Conservation (phyloP, 345 rosid species). For the Ailanthus altissimus region DNA sequence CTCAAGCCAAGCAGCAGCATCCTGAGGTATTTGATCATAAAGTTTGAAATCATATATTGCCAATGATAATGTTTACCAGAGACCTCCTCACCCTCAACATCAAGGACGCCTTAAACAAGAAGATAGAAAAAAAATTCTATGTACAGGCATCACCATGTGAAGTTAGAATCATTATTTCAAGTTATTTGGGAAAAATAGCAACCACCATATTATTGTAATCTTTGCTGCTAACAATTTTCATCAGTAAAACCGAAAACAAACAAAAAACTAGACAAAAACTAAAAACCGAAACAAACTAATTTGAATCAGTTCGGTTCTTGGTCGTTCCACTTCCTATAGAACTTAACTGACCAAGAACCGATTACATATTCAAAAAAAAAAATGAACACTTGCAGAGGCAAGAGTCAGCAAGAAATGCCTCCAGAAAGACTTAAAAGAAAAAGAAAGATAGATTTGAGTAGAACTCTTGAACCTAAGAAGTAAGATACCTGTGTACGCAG, state of each 20-base stretch:
- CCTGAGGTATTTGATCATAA: constrained; percentile 54
- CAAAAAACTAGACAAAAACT: too few species aligned
- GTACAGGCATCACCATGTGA: background rate
- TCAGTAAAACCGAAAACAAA: too few species aligned
- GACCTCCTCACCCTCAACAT: background rate
- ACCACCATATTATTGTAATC: background rate
- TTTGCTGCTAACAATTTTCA: background rate
- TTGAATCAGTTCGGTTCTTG: too few species aligned
- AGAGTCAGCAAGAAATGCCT: background rate
- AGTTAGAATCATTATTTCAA: constrained; percentile 5
- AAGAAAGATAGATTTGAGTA: background rate
- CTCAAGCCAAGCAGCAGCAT: constrained; percentile 99
- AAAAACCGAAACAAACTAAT: too few species aligned
- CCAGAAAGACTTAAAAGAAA: background rate
- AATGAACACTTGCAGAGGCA: background rate
- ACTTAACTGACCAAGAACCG: too few species aligned
- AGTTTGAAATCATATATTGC: background rate
- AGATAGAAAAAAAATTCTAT: background rate
- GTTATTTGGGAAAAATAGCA: background rate
- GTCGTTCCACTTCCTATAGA: too few species aligned
- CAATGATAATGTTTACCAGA: background rate
- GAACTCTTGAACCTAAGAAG: constrained; percentile 11
- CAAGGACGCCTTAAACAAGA: background rate
- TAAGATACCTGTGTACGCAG: constrained; percentile 89
- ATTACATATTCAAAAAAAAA: background rate